Conservation (phyloP, 345 rosid species). For the Laguncularia racemosa region DNA sequence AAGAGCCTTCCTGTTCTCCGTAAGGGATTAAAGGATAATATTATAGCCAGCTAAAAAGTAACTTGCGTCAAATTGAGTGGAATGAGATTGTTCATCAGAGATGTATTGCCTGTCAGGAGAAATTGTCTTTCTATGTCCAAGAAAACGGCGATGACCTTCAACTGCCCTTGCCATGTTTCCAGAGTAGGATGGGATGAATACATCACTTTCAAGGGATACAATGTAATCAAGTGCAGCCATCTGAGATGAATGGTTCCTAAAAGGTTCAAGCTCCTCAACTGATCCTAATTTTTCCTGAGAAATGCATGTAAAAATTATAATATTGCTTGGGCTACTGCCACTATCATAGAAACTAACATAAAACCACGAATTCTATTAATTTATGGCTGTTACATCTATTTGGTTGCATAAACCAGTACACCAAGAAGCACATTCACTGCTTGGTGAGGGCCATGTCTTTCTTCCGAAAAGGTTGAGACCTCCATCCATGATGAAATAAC, state of each 20-base stretch:
- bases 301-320: no score
- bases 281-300: conserved; percentile 32
- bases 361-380: no score
- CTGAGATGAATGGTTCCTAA: conserved; percentile 26
- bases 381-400: no score
- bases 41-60: background rate
- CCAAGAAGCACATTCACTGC: no score
- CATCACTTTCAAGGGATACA: conserved; percentile 38
- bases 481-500: no score
- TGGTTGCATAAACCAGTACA: no score
- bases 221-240: conserved; percentile 51
- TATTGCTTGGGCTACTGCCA: conserved; percentile 12
- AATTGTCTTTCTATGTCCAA: conserved; percentile 17
- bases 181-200: conserved; percentile 34
- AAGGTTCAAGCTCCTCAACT: conserved; percentile 32
- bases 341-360: background rate
- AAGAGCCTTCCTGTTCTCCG: conserved; percentile 26
- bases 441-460: no score
- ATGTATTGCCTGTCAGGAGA: conserved; percentile 13
- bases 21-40: background rate
- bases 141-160: conserved; percentile 35
- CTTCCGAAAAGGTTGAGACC: no score
- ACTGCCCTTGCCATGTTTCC: conserved; percentile 54
- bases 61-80: no score
- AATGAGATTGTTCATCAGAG: background rate